Base-by-base conservation (phyloP, 164 flowering plant genomes). In the Vitis rupestris region DNA sequence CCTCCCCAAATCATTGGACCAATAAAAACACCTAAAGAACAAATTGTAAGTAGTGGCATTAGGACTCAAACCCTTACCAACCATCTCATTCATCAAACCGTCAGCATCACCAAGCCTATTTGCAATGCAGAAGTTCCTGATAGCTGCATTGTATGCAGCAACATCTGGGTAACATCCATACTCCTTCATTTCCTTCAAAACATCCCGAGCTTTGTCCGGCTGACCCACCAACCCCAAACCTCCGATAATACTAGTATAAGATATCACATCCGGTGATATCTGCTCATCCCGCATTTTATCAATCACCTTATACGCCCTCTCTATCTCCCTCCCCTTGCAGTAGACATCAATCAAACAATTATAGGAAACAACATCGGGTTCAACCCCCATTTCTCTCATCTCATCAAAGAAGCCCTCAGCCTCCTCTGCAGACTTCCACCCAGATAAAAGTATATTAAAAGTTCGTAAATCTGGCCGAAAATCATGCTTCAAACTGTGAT, bases 211-310 rank as follows among this genome's bases (percentile, higher is more conserved):
- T 78, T 92, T 92, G 75, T 94, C 97, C 8, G 97, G 97, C 81
- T 90, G 97, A 54, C 98, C 98, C 7, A 82, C 59, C 80, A 89
- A 85, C 19, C 97, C 98, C 78, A 92, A 76, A 10, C 98, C 98
- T 3, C 96, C 98, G 47, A 91, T 92, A 7, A 92, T 66, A 72
- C 87, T 85, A 1, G 96, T 94, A 55, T 87, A 91, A 0, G 91
- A 83, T 54, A 90, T 77, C 71, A 91, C 92, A 79, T 92, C 97
- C 7, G 93, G 91, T 2, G 63, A 44, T 27, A 90, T 79, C 19
- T 76, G 89, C 71, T 78, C 76, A 11, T 81, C 80, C 16, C 86
- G 75, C 97, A 90, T 94, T 75, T 79, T 74, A 48, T 83, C 87
- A n/a, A 92, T 51, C 59, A 86, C 57, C 76, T 78, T 77, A 56